These are phyloP conservation scores for Dactylellina haptotyla DNA, from an alignment of 2,329 filamentous ascomycete genomes.

Conservation along the genomic window DNA sequence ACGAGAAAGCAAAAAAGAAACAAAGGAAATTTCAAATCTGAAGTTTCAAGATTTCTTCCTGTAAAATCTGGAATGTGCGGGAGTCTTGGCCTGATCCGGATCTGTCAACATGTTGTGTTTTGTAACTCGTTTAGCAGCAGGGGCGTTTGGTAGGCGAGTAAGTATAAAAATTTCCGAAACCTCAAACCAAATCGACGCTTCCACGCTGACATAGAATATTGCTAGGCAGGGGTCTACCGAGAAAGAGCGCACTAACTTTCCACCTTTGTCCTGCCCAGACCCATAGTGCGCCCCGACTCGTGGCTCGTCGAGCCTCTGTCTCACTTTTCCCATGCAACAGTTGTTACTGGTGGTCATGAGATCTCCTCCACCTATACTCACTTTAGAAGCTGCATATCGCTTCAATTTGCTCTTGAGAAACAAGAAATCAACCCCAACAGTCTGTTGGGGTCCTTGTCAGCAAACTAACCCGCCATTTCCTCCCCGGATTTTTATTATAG, in stretches of 20 bases:
- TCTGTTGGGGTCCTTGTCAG: neutral
- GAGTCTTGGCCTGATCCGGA: conserved; percentile 4
- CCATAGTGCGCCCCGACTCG: neutral
- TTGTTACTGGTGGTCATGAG: conserved; percentile 17
- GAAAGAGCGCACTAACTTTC: neutral
- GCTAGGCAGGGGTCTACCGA: neutral
- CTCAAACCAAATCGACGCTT: conserved; percentile 4
- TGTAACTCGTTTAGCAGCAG: conserved; percentile 18
- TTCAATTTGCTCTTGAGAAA: neutral
- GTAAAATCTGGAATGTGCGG: conserved; percentile 20
- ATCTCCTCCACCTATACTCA: conserved; percentile 20
- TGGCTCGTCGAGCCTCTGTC: conserved; percentile 26
- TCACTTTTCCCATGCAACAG: neutral
- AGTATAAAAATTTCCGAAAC: conserved; percentile 50
- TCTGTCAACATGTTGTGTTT: conserved; percentile 3
- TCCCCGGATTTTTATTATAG: conserved; percentile 1
- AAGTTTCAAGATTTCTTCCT: conserved; percentile 24
- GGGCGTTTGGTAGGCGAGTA: conserved; percentile 18
- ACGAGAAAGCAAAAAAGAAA: neutral
- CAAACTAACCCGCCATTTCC: neutral
- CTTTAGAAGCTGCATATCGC: conserved; percentile 20
- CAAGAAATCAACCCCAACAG: neutral
- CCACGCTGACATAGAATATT: neutral
- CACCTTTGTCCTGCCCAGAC: too few species aligned
- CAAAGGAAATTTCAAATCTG: neutral